Evolutionary conservation across 805 yeast genomes (phyloP).

Genomic region (Hanseniaspora guilliermondii): DNA sequence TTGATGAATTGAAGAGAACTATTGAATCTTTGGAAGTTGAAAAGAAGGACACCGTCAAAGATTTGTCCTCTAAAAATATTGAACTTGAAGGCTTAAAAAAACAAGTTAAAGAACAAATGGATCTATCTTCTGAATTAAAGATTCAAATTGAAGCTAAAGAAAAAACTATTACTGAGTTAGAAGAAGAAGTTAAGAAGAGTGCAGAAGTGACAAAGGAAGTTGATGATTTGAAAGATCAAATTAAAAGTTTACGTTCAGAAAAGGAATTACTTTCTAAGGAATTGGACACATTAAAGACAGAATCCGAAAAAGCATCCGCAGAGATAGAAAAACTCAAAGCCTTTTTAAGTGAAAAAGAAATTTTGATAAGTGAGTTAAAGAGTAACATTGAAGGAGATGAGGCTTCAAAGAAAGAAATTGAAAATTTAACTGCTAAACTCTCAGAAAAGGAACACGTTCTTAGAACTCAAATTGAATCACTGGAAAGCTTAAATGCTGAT

Average conservation of each 20-base stretch:
- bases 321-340: background rate
- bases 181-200: background rate
- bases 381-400: background rate
- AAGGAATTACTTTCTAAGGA: background rate
- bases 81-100: background rate
- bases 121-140: background rate
- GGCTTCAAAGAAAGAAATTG: background rate
- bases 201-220: background rate
- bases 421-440: background rate
- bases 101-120: background rate
- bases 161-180: background rate
- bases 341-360: background rate
- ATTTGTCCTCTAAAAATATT: background rate
- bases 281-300: background rate
- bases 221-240: background rate
- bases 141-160: background rate
- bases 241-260: background rate
- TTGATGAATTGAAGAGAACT: slow-evolving; percentile 7
- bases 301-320: background rate
- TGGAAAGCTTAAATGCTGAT: background rate
- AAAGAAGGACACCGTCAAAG: background rate
- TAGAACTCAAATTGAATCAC: background rate
- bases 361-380: background rate
- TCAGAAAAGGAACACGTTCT: background rate
- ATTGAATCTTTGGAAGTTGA: background rate